Evolutionary conservation across 345 rosid species (phyloP).

Genomic region (Eucalyptus erythrocorys): DNA sequence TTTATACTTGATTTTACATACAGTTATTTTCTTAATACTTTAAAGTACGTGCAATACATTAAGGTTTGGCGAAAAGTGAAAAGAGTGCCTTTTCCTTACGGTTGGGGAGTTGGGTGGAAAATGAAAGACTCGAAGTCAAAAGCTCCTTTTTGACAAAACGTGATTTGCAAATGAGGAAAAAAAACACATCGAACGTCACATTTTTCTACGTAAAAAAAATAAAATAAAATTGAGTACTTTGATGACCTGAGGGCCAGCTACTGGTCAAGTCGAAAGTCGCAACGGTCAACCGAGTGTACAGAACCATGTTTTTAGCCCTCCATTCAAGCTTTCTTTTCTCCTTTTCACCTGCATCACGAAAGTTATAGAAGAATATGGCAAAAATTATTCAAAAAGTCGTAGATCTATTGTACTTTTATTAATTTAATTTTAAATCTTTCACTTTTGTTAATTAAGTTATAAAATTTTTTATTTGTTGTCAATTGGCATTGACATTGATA

Average conservation of each 20-base stretch:
- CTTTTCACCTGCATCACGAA: background rate
- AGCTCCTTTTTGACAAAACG: background rate
- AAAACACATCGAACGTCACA: background rate
- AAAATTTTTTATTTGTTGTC: too few relatives aligned
- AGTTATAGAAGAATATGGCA: rapidly evolving
- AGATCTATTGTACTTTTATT: too few relatives aligned
- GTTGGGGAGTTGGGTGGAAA: background rate
- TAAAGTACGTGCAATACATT: background rate
- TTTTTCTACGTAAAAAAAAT: background rate
- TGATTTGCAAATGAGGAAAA: background rate
- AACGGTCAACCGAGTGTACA: background rate
- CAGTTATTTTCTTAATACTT: background rate
- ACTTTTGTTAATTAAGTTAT: too few relatives aligned
- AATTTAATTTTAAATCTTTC: too few relatives aligned
- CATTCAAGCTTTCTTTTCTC: background rate
- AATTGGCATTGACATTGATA: too few relatives aligned
- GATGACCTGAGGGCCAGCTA: background rate
- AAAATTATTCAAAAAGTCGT: rapidly evolving
- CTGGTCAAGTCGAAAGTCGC: background rate
- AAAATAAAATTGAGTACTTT: background rate
- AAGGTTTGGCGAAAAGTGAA: background rate
- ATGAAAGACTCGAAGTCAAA: background rate
- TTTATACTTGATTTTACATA: background rate
- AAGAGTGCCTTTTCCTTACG: background rate
- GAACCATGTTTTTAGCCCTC: background rate